phyloP scores from a whole-genome alignment of 495 filamentous ascomycete genomes.

The Annulohypoxylon stygium region DNA sequence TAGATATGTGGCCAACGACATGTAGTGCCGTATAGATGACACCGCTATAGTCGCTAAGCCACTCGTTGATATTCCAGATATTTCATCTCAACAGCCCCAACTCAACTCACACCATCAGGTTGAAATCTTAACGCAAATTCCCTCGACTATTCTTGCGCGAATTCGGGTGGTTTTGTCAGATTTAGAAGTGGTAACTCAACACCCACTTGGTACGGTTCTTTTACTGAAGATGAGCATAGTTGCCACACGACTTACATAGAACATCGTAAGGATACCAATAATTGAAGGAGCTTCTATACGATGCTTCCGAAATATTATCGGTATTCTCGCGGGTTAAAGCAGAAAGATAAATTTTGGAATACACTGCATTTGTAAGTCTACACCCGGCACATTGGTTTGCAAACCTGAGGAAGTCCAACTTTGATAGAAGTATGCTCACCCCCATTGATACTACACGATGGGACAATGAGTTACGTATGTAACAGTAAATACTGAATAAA shows the following conservation, averaged over 20 bases:
- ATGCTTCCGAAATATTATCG: not conserved
- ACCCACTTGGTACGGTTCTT: not conserved
- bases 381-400: not conserved
- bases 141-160: not conserved
- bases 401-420: not conserved
- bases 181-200: not conserved
- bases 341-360: not conserved
- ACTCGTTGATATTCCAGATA: not conserved
- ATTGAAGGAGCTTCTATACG: not conserved
- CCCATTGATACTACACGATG: not conserved
- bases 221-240: conserved; percentile 5
- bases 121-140: not conserved
- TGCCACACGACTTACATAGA: not conserved
- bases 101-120: not conserved
- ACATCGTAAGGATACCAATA: not conserved
- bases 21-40: not conserved
- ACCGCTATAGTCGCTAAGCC: not conserved
- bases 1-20: not conserved
- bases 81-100: not conserved
- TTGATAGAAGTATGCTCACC: conserved; percentile 8
- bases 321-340: not conserved
- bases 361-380: conserved; percentile 5
- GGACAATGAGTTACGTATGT: not conserved
- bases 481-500: conserved; percentile 8
- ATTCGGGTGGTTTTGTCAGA: not conserved